A percentile compares a stretch with the other conserved stretches of the same genome.
These are phyloP conservation scores for Bryum argenteum DNA, from an alignment of 225 moss, liverwort and hornwort genomes.

Conservation along the genomic window DNA sequence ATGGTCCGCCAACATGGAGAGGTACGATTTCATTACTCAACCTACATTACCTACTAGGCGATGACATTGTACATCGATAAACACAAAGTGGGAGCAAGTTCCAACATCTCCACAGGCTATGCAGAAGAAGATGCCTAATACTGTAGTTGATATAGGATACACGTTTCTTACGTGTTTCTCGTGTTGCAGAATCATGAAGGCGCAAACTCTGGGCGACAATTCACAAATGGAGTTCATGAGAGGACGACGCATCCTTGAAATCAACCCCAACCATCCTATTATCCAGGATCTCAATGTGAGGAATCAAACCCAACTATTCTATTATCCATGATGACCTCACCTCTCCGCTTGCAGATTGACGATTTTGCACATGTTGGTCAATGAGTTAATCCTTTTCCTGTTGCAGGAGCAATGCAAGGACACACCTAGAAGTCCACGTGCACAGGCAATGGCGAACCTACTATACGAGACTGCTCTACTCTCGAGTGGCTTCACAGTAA, in stretches of 20 bases:
- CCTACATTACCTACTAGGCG: no score
- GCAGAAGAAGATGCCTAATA: background rate
- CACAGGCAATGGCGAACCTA: slow-evolving; percentile 75
- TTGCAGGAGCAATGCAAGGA: slow-evolving; percentile 81
- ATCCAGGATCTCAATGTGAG: slow-evolving; percentile 90
- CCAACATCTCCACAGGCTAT: background rate
- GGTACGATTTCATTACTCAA: slow-evolving; percentile 38
- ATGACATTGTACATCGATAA: no score
- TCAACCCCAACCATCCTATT: slow-evolving; percentile 92
- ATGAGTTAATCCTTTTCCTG: background rate
- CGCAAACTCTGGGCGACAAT: slow-evolving; percentile 87
- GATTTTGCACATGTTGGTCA: background rate
- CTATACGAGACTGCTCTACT: slow-evolving; percentile 89
- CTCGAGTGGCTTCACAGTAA: slow-evolving; percentile 85
- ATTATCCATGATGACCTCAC: slow-evolving; percentile 50
- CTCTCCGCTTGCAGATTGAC: background rate
- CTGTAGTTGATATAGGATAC: background rate
- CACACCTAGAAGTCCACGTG: slow-evolving; percentile 72
- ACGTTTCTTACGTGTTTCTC: background rate
- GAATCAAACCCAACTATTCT: slow-evolving; percentile 88
- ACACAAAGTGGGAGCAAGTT: background rate
- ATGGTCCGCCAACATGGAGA: slow-evolving; percentile 99
- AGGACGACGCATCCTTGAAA: slow-evolving; percentile 86
- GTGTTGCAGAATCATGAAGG: slow-evolving; percentile 89
- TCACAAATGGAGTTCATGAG: slow-evolving; percentile 93